Conservation (phyloP, 306 rosid genomes). For the Vigna angularis region DNA sequence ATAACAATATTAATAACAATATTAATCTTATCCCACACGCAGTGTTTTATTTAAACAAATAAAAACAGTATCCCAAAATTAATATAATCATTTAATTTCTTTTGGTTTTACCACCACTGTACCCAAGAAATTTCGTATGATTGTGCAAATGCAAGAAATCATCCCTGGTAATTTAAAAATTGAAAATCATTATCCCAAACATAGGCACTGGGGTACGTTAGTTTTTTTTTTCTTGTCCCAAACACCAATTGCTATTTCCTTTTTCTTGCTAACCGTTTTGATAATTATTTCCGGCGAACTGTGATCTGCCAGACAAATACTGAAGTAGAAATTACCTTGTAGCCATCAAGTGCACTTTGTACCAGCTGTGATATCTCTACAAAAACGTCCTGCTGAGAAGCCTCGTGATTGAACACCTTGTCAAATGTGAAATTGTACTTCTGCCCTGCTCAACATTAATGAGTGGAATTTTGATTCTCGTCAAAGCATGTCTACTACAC, state of each 20-base stretch:
- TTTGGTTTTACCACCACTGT: constrained; percentile 29
- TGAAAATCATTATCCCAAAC: neutral
- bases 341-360: constrained; percentile 98
- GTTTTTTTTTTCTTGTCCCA: too few species aligned
- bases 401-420: constrained; percentile 82
- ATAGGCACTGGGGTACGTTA: too few species aligned
- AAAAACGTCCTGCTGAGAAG: constrained; percentile 89
- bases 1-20: neutral
- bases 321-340: constrained; percentile 66
- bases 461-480: constrained; percentile 21
- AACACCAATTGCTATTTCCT: too few species aligned
- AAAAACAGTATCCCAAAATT: neutral
- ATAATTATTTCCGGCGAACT: neutral
- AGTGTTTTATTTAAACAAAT: neutral
- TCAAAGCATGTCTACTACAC: constrained; percentile 1
- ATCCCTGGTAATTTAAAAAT: neutral
- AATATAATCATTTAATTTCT: neutral
- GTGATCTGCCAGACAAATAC: neutral
- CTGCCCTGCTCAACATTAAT: constrained; percentile 67
- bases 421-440: constrained; percentile 88
- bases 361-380: constrained; percentile 91
- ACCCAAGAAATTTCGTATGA: neutral
- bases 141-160: neutral
- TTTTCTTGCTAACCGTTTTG: too few species aligned
- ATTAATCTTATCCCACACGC: neutral